phyloP scores from a whole-genome alignment of 1,284 basidiomycete species.

The Fomitopsis betulina region DNA sequence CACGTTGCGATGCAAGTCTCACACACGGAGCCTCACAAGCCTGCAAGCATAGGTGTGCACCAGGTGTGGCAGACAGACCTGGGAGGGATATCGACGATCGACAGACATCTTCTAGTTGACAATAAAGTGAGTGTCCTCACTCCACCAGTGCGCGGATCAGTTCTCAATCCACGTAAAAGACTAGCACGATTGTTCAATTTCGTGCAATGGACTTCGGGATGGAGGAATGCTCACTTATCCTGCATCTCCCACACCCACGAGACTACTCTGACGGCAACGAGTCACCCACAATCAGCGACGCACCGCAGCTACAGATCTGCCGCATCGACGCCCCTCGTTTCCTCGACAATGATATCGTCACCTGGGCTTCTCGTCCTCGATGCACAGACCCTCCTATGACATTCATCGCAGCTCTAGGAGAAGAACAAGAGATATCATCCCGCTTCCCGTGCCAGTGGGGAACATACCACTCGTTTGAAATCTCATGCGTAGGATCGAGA shows the following conservation, averaged over 20 bases:
- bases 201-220: conserved; percentile 24
- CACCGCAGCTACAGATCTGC: conserved; percentile 14
- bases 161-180: conserved; percentile 8
- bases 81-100: conserved; percentile 10
- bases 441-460: conserved; percentile 13
- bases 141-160: neutral
- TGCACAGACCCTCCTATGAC: conserved; percentile 11
- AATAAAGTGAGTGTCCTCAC: conserved; percentile 3
- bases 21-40: conserved; percentile 4
- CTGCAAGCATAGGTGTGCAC: conserved; percentile 8
- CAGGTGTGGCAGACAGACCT: conserved; percentile 6
- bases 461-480: conserved; percentile 15
- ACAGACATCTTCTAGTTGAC: conserved; percentile 8
- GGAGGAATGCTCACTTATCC: conserved; percentile 21
- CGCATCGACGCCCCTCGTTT: conserved; percentile 10
- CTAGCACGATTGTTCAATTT: conserved; percentile 19
- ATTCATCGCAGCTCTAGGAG: conserved; percentile 5
- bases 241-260: conserved; percentile 15
- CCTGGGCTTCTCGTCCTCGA: conserved; percentile 13
- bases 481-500: conserved; percentile 14
- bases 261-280: conserved; percentile 9
- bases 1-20: conserved; percentile 12
- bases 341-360: conserved; percentile 15
- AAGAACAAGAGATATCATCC: conserved; percentile 4
- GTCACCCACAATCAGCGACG: conserved; percentile 4